Base-by-base conservation (phyloP, 2,329 filamentous ascomycete genomes). In the Alternaria triticimaculans region DNA sequence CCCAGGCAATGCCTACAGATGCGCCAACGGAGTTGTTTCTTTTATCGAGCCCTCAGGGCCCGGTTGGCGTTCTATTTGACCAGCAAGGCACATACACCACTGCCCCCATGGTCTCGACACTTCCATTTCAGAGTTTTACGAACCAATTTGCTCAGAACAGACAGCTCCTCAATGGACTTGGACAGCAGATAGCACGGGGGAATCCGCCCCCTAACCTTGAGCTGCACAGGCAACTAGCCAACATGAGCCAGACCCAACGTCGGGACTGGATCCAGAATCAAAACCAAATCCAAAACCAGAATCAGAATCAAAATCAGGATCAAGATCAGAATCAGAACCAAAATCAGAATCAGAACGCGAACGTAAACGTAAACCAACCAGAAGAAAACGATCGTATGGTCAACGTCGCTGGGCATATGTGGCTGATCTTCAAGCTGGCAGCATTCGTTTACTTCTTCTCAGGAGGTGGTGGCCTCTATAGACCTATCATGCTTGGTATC, bases 401-500 rank as follows among this genome's bases (percentile, higher is more conserved):
- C 30, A 71, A 74, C 25, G 58, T 77, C 14, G 75, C 71, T 2
- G 73, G 72, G 18, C 83, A 85, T 25, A 67, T 85, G 23, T 90
- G 88, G 88, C 82, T 89, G 3, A 83, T 89, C 23, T 77, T 88
- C 53, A 84, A 88, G 10, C 76, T 89, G 20, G 84, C 87, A 61
- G 84, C 86, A 62, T 87, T 89, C 71, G 83, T 85, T 58, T 89
- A 87, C 73, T 83, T 90, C 70, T 83, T 89, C 63, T 84, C 77
- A 6, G 82, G 82, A 60, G 77, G 81, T 20, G 80, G 81, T 26
- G 81, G 81, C 69, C 76, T 78, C 64, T 80, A 83, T 43, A 65
- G 77, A 15, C 81, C 82, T 3, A 60, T 83, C 6, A 76, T 82
- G 60, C 72, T 85, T 9, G 72, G 76, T 6, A 71, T 78, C 6